Evolutionary conservation across 257 asterid species (phyloP), one percentile per base, ranked within the genome.

Genomic region (Penstemon barbatus): DNA sequence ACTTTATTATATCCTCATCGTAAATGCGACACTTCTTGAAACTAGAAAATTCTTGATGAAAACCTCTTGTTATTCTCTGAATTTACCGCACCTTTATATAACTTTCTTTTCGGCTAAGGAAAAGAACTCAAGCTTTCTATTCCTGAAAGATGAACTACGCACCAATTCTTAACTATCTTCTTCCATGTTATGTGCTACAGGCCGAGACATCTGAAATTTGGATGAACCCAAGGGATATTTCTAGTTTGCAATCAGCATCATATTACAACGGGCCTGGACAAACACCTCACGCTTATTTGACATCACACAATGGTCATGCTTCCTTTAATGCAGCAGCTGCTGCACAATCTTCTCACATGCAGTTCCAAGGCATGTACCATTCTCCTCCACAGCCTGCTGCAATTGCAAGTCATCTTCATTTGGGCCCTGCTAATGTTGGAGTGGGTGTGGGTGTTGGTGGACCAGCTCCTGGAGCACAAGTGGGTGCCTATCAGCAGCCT

Each of bases 171-270:
- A 40, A 39, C 42, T 15, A 5, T 12, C 8, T 44, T 15, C 43
- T 33, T 39, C 57, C 19, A 44, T 57, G 43, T 57, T 42, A 6
- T 33, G 42, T 64, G 33, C 2, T 11, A 40, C 86, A 93, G 99
- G 95, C 91, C 1, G 99, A 94, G 85, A 86, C 99, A 53, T 87
- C 99, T 15, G 99, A 91, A 70, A 83, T 94, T 39, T 93, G 99
- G 99, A 81, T 90, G 95, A 90, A 77, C 78, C 84, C 87, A 40
- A 80, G 97, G 78, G 99, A 93, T 60, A 61, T 74, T 74, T 72
- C 92, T 48, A 71, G 80, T 41, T 10, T 93, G 79, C 99, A 87
- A 71, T 84, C 99, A 3, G 84, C 86, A 1, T 85, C 99, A 3
- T 90, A 87, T 66, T 88, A 88, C 84, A 88, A 84, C 87, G 82